Base-by-base conservation (phyloP, 2,329 filamentous ascomycete species). In the Diplodia scrobiculata region DNA sequence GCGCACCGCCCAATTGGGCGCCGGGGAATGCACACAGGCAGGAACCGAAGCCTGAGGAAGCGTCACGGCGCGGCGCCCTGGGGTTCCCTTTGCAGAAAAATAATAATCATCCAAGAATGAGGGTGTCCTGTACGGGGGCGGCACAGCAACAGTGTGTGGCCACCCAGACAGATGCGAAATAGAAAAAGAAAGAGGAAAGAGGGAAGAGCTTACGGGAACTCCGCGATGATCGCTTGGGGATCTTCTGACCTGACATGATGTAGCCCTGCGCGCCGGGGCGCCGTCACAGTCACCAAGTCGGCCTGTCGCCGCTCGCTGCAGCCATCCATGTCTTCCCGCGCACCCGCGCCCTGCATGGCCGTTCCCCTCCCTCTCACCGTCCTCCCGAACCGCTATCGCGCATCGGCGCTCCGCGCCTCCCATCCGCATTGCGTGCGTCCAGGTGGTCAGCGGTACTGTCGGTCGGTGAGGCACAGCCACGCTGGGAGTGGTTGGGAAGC, bases 171-270 rank as follows among this genome's bases (percentile, higher is more conserved):
- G 41, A 7, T 2, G n/a, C 10, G n/a, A 45, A 45, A 19, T 45
- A 45, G 19, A n/a, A 45, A n/a, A 45, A 17, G 27, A 14, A 55
- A 19, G n/a, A 25, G 38, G 32, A 29, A 32, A 58, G 21, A n/a
- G 25, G 45, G 48, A 11, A 36, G 27, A 27, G 41, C 45, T 62
- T 45, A 50, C 58, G 58, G 58, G 58, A 36, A 34, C 58, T 62
- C 58, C 58, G 58, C 58, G 41, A 50, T 62, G 58, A 50, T 62
- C 58, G 58, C 58, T 50, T 62, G 58, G 47, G n/a, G 60, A 63
- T 63, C 60, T 63, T 63, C 60, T 63, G 60, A 63, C 60, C 60
- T 63, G 60, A 21, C 58, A 62, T 62, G 58, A 62, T 62, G 41
- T 62, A 45, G 55, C 25, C 34, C 29, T 45, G 14, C 19, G 21